Evolutionary conservation across 179 eudicot genomes (phyloP), one percentile per base, ranked within the genome.

Genomic region (Nepenthes alata): DNA sequence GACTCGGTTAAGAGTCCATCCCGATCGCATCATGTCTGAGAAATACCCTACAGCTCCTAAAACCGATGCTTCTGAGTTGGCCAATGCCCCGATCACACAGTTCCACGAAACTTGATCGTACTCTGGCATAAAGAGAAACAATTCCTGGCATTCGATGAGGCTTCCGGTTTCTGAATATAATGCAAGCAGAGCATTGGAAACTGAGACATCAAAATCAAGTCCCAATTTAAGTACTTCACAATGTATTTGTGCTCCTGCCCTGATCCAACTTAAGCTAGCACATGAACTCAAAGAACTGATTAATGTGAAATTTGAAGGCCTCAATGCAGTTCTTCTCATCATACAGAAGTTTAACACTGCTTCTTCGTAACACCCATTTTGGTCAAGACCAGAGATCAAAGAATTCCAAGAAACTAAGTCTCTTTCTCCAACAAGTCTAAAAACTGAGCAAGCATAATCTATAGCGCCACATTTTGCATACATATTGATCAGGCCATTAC

Each of bases 31-130:
- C 96, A 88, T 86, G 35, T 69, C 67, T 39, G 55, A 53, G 60
- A 89, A 82, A 73, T 75, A 77, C 65, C 10, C 61, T n/a, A 84
- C 67, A 45, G 84, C 83, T 75, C 79, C 82, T 16, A 37, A 58
- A 59, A 66, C 72, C 54, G 70, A 69, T 55, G 72, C 55, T 64
- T 84, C 86, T 4, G 85, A 77, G 69, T 71, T 72, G 68, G 80
- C 74, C 71, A 84, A 77, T 16, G 94, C 94, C 58, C 86, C 82
- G 52, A 88, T 69, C 35, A 88, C 62, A 11, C 90, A 69, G 71
- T 88, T 88, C 94, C 96, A 88, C 34, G 94, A 88, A 25, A 88
- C 78, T 41, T 73, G 83, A 74, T 88, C 96, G 61, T 86, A 70
- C 52, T 75, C 82, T 16, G 75, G 73, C 90, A 88, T 88, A 47